A percentile compares a stretch with the other conserved stretches of the same genome.
phyloP scores from a whole-genome alignment of 495 filamentous ascomycete species.

The Podospora anserina region DNA sequence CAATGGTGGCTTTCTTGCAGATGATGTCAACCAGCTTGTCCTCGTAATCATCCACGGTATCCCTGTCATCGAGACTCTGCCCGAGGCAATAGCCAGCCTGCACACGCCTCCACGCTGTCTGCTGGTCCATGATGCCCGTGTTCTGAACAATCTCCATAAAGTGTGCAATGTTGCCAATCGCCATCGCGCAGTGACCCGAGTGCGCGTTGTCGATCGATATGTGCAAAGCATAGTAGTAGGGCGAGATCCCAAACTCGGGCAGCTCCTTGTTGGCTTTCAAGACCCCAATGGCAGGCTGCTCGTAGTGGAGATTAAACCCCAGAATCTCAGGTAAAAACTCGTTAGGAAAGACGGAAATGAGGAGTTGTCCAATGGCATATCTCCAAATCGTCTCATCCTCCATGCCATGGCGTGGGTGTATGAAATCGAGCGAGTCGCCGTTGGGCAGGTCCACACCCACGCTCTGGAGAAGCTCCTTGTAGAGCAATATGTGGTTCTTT shows the following conservation, averaged over 20 bases:
- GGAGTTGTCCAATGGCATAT: slow-evolving; percentile 45
- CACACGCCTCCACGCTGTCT: slow-evolving; percentile 43
- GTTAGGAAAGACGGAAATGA: slow-evolving; percentile 46
- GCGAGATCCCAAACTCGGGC: slow-evolving; percentile 40
- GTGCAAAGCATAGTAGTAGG: slow-evolving; percentile 52
- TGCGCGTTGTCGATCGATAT: slow-evolving; percentile 51
- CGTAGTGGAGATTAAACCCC: slow-evolving; percentile 52
- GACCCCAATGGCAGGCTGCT: slow-evolving; percentile 42
- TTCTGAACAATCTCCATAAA: slow-evolving; percentile 38
- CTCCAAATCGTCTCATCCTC: slow-evolving; percentile 41
- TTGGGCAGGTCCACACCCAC: slow-evolving; percentile 30
- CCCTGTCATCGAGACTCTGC: slow-evolving; percentile 10
- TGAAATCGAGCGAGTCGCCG: slow-evolving; percentile 34
- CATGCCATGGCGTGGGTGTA: slow-evolving; percentile 32
- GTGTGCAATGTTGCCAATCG: slow-evolving; percentile 34
- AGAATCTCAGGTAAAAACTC: slow-evolving; percentile 54
- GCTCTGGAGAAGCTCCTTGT: slow-evolving; percentile 38
- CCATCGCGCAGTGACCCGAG: slow-evolving; percentile 51
- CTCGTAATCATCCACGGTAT: slow-evolving; percentile 15
- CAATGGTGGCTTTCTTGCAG: slow-evolving; percentile 30
- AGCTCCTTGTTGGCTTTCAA: slow-evolving; percentile 45
- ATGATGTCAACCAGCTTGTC: slow-evolving; percentile 29
- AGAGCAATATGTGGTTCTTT: slow-evolving; percentile 49
- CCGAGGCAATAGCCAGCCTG: slow-evolving; percentile 46
- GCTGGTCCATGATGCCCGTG: slow-evolving; percentile 27